Conservation (phyloP, 1,284 basidiomycete genomes). For the Sporisorium exsertum region DNA sequence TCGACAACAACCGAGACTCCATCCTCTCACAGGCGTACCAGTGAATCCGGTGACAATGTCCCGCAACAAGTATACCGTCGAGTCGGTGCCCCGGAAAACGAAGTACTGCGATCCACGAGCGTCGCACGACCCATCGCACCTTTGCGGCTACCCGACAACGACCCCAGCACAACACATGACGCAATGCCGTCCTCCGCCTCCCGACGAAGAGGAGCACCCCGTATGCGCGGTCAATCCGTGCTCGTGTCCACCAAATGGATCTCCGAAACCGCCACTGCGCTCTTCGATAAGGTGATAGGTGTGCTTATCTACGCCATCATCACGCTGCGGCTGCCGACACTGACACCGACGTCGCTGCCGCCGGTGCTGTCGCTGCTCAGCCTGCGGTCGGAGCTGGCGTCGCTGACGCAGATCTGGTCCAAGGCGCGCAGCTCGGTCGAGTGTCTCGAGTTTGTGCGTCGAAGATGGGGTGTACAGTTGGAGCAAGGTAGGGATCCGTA, state of each 20-base stretch:
- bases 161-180: not conserved
- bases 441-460: constrained; percentile 55
- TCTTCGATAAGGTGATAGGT: constrained; percentile 51
- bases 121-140: constrained; percentile 42
- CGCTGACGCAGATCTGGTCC: constrained; percentile 46
- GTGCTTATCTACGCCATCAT: constrained; percentile 45
- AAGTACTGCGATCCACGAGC: constrained; percentile 31
- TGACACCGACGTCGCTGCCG: constrained; percentile 53
- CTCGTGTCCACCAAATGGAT: constrained; percentile 53
- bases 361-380: constrained; percentile 51
- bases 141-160: constrained; percentile 17
- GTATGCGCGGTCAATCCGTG: constrained; percentile 46
- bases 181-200: constrained; percentile 4
- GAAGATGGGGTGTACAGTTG: constrained; percentile 48
- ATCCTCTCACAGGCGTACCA: not conserved
- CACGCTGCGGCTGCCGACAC: constrained; percentile 50
- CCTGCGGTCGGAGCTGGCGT: constrained; percentile 44
- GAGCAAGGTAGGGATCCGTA: constrained; percentile 30
- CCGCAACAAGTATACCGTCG: constrained; percentile 34
- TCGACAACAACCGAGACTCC: not conserved
- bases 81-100: constrained; percentile 35
- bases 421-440: constrained; percentile 45
- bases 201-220: constrained; percentile 41
- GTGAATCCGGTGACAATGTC: not conserved
- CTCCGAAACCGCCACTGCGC: constrained; percentile 42